phyloP scores from a whole-genome alignment of 2,329 filamentous ascomycete genomes.

The Keithomyces neogunnii region DNA sequence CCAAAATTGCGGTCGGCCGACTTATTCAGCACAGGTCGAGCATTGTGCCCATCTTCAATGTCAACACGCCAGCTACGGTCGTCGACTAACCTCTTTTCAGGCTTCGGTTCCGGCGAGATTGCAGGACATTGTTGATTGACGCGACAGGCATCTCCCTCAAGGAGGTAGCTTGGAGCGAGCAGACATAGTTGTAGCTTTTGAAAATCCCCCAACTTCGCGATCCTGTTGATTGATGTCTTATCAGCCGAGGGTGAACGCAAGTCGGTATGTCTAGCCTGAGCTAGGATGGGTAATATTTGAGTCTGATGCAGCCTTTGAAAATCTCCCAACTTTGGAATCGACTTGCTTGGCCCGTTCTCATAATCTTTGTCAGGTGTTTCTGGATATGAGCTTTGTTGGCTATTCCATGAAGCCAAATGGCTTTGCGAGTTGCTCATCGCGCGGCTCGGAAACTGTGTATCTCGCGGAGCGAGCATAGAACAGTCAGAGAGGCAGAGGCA shows the following conservation, averaged over 20 bases:
- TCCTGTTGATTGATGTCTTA: background rate
- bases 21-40: no score
- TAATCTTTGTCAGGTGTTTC: background rate
- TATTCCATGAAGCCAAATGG: background rate
- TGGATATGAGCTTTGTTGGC: background rate
- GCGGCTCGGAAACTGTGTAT: background rate
- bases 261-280: background rate
- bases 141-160: background rate
- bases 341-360: background rate
- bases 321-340: slow-evolving; percentile 7
- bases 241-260: background rate
- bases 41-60: no score
- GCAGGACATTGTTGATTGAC: background rate
- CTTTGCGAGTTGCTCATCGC: background rate
- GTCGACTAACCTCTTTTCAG: no score
- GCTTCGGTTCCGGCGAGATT: background rate
- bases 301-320: slow-evolving; percentile 3
- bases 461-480: no score
- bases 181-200: background rate
- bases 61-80: no score
- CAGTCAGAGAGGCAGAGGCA: no score
- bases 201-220: slow-evolving; percentile 5
- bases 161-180: background rate
- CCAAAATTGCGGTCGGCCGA: no score
- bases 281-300: background rate